Evolutionary conservation across 2,329 filamentous ascomycete genomes (phyloP), one percentile per base, ranked within the genome.

Genomic region (Penicillium aurantiogriseum): DNA sequence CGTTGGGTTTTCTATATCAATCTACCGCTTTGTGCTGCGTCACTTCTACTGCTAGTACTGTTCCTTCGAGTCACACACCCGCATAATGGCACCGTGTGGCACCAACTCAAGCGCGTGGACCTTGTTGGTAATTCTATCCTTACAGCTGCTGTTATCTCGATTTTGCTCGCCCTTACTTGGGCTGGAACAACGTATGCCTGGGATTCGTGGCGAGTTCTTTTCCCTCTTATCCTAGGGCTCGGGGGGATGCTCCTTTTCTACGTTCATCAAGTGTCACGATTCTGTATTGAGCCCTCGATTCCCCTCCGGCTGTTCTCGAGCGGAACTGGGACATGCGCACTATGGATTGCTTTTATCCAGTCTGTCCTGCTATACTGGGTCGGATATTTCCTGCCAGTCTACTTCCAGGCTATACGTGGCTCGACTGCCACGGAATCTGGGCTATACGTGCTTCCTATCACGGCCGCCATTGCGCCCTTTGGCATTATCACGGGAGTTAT

Each of bases 401-500:
- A 79, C 61, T 80, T 81, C 63, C 77, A 81, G 53, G 71, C 69
- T 0, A 76, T 81, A 0, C 66, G 68, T 5, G 48, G 66, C 1
- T 68, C 71, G 5, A 66, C 69, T 0, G 73, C 80, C 0, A 60
- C 66, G 0, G 59, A 69, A 0, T 70, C 75, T 3, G 70, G 74
- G 1, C 59, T 75, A 2, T 53, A 64, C 2, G 58, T 75, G 2
- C 62, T 76, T 8, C 68, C 75, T n/a, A 67, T 60, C 3, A 63
- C 67, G 2, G 52, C 70, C 5, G 59, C 65, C 0, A 50, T 65
- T 3, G 54, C 70, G 1, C 65, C 72, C 0, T 59, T 63, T 4
- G 72, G 67, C 1, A 68, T 72, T 35, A 39, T 73, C 6, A 64
- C 60, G 11, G 75, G 73, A 5, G 51, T 67, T 2, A 23, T 76